A percentile compares a stretch with the other conserved stretches of the same genome.
Evolutionary conservation across 1,284 basidiomycete species (phyloP).

Genomic region (Coriolopsis trogii): DNA sequence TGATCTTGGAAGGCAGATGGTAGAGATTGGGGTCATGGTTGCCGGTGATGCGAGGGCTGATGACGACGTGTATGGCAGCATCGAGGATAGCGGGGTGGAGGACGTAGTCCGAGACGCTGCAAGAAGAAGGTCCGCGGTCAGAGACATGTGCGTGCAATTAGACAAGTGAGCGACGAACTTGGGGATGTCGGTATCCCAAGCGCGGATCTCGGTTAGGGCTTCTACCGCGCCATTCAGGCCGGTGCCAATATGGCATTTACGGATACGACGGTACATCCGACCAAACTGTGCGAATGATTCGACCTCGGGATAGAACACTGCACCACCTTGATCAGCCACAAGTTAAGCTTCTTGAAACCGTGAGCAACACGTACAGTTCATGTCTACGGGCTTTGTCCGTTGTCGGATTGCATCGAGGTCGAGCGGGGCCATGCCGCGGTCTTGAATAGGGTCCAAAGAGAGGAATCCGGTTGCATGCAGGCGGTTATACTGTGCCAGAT

Average conservation of each 20-base stretch:
- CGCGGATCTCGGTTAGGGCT: conserved; percentile 6
- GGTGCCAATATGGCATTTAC: conserved; percentile 1
- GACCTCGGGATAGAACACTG: conserved; percentile 18
- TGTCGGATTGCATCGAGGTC: conserved; percentile 24
- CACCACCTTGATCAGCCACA: neutral
- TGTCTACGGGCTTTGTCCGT: conserved; percentile 11
- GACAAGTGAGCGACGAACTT: conserved; percentile 13
- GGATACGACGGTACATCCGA: conserved; percentile 14
- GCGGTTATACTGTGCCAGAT: conserved; percentile 21
- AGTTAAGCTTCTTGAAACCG: neutral
- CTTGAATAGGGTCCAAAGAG: conserved; percentile 25
- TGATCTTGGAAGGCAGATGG: conserved; percentile 35
- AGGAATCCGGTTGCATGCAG: conserved; percentile 38
- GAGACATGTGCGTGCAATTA: neutral
- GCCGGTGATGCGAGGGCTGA: conserved; percentile 32
- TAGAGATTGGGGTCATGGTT: conserved; percentile 30
- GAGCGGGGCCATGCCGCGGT: neutral
- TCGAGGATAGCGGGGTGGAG: conserved; percentile 46
- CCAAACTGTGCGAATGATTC: conserved; percentile 20
- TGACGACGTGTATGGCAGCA: conserved; percentile 35
- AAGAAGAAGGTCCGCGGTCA: neutral
- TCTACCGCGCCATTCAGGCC: conserved; percentile 5
- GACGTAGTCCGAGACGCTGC: conserved; percentile 8
- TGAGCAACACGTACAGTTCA: neutral
- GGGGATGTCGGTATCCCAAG: conserved; percentile 5